Conservation (phyloP, 306 rosid species). For the Castanea crenata region DNA sequence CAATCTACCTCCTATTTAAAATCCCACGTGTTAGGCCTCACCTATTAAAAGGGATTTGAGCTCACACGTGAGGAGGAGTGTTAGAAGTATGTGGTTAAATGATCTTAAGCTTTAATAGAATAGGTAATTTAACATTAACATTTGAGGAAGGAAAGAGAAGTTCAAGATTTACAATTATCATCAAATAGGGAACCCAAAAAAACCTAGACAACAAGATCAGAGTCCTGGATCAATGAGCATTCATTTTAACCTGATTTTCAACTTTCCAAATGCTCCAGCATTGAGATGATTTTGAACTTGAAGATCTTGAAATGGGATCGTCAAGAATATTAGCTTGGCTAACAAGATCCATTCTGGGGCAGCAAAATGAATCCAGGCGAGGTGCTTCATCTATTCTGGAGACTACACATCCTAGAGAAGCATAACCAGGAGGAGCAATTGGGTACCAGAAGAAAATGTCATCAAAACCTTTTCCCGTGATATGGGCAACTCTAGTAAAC, state of each 20-base stretch:
- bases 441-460: constrained; percentile 98
- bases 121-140: too few relatives aligned
- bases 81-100: too few relatives aligned
- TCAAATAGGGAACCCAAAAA: constrained; percentile 12
- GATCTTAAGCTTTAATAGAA: too few relatives aligned
- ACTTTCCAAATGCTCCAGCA: constrained; percentile 99
- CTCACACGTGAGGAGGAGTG: too few relatives aligned
- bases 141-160: not conserved
- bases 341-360: constrained; percentile 98
- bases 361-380: constrained; percentile 57
- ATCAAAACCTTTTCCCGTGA: constrained; percentile 75
- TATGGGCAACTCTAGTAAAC: constrained; percentile 86
- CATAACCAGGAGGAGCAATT: constrained; percentile 96
- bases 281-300: constrained; percentile 71
- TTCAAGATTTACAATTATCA: not conserved
- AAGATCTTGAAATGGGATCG: constrained; percentile 82
- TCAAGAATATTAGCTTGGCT: constrained; percentile 84
- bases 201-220: not conserved
- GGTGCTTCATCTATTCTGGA: constrained; percentile 83
- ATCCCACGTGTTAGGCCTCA: too few relatives aligned
- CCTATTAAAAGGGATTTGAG: too few relatives aligned
- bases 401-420: constrained; percentile 91
- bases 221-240: constrained; percentile 8
- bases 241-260: constrained; percentile 69
- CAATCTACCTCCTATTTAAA: too few relatives aligned